Conservation (phyloP, 805 yeast genomes). For the Yarrowia hollandica region DNA sequence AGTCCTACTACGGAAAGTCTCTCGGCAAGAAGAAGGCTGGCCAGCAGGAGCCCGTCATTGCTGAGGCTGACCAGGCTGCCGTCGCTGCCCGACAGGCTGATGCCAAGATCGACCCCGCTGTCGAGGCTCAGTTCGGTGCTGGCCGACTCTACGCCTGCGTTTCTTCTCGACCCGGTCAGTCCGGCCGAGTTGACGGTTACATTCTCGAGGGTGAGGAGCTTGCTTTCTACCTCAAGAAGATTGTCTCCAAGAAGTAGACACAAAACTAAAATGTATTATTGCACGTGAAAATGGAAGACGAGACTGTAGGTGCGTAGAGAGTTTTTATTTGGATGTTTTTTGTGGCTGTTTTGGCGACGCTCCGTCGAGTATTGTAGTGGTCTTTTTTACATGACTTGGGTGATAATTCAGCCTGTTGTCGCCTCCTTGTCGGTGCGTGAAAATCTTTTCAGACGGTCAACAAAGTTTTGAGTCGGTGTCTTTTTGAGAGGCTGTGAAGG, state of each 20-base stretch:
- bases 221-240: constrained; percentile 99
- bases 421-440: no score
- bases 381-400: no score
- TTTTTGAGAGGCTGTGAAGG: no score
- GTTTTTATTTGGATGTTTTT: no score
- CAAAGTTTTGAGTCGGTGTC: no score
- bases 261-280: constrained; percentile 30
- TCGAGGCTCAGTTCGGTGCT: constrained; percentile 95
- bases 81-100: constrained; percentile 87
- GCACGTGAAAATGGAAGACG: constrained; percentile 8
- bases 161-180: constrained; percentile 99
- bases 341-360: no score
- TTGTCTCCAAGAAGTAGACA: constrained; percentile 95
- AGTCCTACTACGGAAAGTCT: constrained; percentile 93
- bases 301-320: not conserved
- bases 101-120: constrained; percentile 85
- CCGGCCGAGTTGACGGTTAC: constrained; percentile 99
- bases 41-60: constrained; percentile 46
- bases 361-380: no score
- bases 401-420: no score
- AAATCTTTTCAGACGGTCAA: no score
- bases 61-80: constrained; percentile 75
- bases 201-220: constrained; percentile 99
- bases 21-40: constrained; percentile 77
- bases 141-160: constrained; percentile 99